Evolutionary conservation across 208 protist species (phyloP).

Genomic region (Strigomonas culicis): DNA sequence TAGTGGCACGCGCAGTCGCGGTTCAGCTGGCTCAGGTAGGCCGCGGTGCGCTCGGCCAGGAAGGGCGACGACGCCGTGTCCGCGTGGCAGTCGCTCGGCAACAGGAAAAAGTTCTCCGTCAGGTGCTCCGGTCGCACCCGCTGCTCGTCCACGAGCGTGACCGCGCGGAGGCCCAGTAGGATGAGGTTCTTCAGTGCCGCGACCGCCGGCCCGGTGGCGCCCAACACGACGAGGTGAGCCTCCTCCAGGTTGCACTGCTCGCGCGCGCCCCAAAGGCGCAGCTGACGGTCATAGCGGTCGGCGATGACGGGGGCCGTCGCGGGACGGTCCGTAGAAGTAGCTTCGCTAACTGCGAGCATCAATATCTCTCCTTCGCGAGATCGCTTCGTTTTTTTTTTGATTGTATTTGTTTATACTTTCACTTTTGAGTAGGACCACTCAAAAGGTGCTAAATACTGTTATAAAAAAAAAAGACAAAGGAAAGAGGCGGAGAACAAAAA

Average conservation of each 20-base stretch:
- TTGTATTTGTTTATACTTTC: too few relatives aligned
- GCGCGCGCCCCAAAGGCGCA: conserved; percentile 93
- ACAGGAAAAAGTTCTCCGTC: conserved; percentile 97
- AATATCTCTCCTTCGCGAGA: background rate
- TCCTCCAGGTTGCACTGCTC: conserved; percentile 88
- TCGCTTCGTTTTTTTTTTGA: background rate
- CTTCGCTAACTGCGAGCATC: too few relatives aligned
- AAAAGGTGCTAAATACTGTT: too few relatives aligned
- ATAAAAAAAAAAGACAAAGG: too few relatives aligned
- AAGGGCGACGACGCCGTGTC: background rate
- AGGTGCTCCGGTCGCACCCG: conserved; percentile 71
- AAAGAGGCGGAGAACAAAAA: too few relatives aligned
- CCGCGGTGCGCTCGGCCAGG: conserved; percentile 60
- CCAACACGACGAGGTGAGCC: conserved; percentile 89
- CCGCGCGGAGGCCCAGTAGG: conserved; percentile 89
- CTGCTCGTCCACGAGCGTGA: conserved; percentile 94
- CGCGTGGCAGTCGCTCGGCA: conserved; percentile 3
- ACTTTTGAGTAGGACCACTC: too few relatives aligned
- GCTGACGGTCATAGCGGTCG: conserved; percentile 90
- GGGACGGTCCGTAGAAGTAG: too few relatives aligned
- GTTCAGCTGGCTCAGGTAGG: conserved; percentile 90
- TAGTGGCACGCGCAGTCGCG: conserved; percentile 44
- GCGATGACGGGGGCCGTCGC: conserved; percentile 1
- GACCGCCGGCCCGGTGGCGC: conserved; percentile 83
- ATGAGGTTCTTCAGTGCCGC: conserved; percentile 97